Percentiles rank a stretch among this genome's conserved stretches.
Conservation (phyloP, 2,329 filamentous ascomycete genomes). For the Setomelanomma holmii region DNA sequence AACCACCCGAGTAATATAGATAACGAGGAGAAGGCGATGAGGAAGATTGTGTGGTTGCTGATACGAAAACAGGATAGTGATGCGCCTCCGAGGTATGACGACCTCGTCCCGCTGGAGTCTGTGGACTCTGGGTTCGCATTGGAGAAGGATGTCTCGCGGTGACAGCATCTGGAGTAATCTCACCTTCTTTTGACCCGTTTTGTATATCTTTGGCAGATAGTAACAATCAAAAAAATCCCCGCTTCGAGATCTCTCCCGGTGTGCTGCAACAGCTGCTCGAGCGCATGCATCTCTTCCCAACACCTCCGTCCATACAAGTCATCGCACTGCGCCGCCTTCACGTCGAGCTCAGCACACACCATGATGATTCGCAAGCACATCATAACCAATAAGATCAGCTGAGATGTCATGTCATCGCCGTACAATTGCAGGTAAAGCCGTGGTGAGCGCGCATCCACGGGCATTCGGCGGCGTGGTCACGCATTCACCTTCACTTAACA, state of each 20-base stretch:
- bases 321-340: too few relatives aligned
- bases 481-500: conserved; percentile 19
- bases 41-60: conserved; percentile 4
- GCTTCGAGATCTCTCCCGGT: too few relatives aligned
- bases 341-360: too few relatives aligned
- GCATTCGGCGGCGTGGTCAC: conserved; percentile 3
- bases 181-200: too few relatives aligned
- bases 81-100: not conserved
- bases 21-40: not conserved
- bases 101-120: not conserved
- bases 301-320: too few relatives aligned
- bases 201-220: too few relatives aligned
- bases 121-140: not conserved
- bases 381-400: not conserved
- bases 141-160: too few relatives aligned
- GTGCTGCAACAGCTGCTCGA: too few relatives aligned
- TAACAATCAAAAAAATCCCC: too few relatives aligned
- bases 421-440: conserved; percentile 9
- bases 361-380: too few relatives aligned
- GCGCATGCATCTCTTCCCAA: too few relatives aligned
- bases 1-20: not conserved
- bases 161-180: too few relatives aligned
- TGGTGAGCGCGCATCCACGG: not conserved
- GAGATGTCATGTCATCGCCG: not conserved
- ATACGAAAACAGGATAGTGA: not conserved